Evolutionary conservation across 352 stramenopile species (phyloP).

Genomic region (Peronospora belbahrii): DNA sequence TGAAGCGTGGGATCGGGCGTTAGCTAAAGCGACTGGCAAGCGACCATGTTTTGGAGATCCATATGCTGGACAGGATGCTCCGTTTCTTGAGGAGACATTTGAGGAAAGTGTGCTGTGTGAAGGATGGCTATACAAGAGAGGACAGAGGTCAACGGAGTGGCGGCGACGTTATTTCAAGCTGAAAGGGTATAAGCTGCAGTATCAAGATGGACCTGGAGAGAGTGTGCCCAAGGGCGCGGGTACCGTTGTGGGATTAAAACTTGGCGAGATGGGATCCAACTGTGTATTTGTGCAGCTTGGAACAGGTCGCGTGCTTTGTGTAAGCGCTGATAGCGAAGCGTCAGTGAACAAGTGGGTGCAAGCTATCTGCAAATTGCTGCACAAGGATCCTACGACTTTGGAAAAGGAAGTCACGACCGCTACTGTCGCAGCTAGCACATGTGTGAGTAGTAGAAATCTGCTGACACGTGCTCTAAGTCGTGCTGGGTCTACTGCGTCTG

Average conservation of each 20-base stretch:
- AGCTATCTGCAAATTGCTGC: slow-evolving; percentile 46
- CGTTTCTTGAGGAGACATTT: slow-evolving; percentile 55
- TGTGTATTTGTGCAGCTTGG: slow-evolving; percentile 64
- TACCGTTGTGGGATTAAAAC: slow-evolving; percentile 48
- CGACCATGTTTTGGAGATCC: slow-evolving; percentile 57
- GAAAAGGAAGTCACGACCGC: slow-evolving; percentile 14
- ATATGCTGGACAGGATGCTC: slow-evolving; percentile 45
- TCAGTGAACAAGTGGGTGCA: slow-evolving; percentile 57
- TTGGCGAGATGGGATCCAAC: slow-evolving; percentile 37
- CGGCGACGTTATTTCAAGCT: slow-evolving; percentile 73
- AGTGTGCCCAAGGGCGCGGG: slow-evolving; percentile 47
- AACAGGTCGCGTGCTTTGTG: slow-evolving; percentile 48
- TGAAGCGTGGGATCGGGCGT: slow-evolving; percentile 61
- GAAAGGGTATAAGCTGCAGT: slow-evolving; percentile 49
- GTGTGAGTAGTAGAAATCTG: slow-evolving; percentile 15
- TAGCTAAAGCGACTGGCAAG: slow-evolving; percentile 41
- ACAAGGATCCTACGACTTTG: slow-evolving; percentile 31
- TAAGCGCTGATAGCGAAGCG: slow-evolving; percentile 48
- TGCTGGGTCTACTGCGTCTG: slow-evolving; percentile 20
- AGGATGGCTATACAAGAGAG: slow-evolving; percentile 68
- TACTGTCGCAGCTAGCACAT: not conserved
- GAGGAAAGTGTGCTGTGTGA: slow-evolving; percentile 49
- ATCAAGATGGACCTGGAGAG: slow-evolving; percentile 54
- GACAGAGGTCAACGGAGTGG: slow-evolving; percentile 49
- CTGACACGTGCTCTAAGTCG: slow-evolving; percentile 28